Evolutionary conservation across 352 stramenopile genomes (phyloP).

Genomic region (Phytophthora hybrid): DNA sequence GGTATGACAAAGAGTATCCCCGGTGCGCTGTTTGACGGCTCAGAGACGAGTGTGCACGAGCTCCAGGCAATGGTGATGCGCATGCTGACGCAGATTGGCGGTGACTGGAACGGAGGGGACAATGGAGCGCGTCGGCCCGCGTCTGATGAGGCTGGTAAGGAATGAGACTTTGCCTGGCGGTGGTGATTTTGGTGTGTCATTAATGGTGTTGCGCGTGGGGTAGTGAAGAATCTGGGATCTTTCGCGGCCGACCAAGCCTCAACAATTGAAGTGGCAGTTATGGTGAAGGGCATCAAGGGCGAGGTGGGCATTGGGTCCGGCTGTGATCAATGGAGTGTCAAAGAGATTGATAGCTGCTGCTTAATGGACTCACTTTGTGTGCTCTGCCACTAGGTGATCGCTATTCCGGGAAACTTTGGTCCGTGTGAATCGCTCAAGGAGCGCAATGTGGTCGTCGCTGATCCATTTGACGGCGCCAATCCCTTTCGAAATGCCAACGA

Average conservation of each 20-base stretch:
- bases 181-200: constrained; percentile 2
- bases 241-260: constrained; percentile 77
- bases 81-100: constrained; percentile 42
- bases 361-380: not conserved
- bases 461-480: constrained; percentile 66
- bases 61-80: constrained; percentile 58
- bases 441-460: constrained; percentile 51
- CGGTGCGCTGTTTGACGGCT: constrained; percentile 1
- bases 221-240: constrained; percentile 66
- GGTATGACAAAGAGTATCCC: constrained; percentile 2
- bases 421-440: constrained; percentile 66
- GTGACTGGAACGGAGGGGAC: constrained; percentile 42
- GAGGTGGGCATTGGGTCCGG: constrained; percentile 46
- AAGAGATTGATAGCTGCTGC: not conserved
- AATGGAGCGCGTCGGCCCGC: constrained; percentile 49
- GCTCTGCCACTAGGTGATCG: constrained; percentile 56
- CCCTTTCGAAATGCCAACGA: constrained; percentile 49
- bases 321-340: not conserved
- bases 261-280: constrained; percentile 73
- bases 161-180: not conserved
- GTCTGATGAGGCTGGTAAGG: constrained; percentile 58
- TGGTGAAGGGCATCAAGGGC: constrained; percentile 77
- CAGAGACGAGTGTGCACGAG: constrained; percentile 41
- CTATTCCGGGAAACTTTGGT: constrained; percentile 80
- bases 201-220: constrained; percentile 11